phyloP scores from a whole-genome alignment of 495 filamentous ascomycete species.

The Aspergillus carlsbadensis region DNA sequence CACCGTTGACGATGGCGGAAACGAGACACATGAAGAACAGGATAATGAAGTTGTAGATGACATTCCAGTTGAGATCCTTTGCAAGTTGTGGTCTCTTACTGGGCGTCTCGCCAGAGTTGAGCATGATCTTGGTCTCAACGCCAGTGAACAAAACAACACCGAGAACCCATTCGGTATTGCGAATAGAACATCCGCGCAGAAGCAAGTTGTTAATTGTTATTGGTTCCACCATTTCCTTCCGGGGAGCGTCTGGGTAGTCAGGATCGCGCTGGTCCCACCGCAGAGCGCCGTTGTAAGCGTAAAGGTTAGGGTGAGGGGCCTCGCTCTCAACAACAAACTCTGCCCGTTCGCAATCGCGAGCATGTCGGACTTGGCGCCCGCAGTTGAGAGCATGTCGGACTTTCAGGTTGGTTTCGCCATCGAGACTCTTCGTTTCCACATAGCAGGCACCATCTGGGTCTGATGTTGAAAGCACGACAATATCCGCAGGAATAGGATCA shows the following conservation, averaged over 20 bases:
- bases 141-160: conserved; percentile 97
- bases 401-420: conserved; percentile 98
- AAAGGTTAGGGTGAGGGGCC: conserved; percentile 86
- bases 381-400: conserved; percentile 88
- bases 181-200: conserved; percentile 86
- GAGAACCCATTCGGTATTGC: conserved; percentile 95
- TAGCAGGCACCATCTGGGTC: conserved; percentile 95
- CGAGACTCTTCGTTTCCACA: conserved; percentile 96
- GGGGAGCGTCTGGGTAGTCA: conserved; percentile 55
- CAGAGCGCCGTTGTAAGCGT: conserved; percentile 86
- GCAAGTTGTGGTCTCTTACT: conserved; percentile 90
- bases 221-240: conserved; percentile 82
- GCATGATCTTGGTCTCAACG: conserved; percentile 98
- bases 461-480: conserved; percentile 93
- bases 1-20: conserved; percentile 79
- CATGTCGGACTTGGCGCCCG: conserved; percentile 80
- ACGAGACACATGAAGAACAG: conserved; percentile 89
- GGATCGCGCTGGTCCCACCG: conserved; percentile 79
- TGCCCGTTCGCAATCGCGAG: conserved; percentile 83
- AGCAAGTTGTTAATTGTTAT: conserved; percentile 93
- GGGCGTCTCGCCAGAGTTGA: conserved; percentile 96
- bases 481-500: conserved; percentile 92
- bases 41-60: conserved; percentile 94
- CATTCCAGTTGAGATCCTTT: conserved; percentile 93
- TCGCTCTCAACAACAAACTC: conserved; percentile 91